Conservation (phyloP, 805 yeast species). For the Candida anglica region DNA sequence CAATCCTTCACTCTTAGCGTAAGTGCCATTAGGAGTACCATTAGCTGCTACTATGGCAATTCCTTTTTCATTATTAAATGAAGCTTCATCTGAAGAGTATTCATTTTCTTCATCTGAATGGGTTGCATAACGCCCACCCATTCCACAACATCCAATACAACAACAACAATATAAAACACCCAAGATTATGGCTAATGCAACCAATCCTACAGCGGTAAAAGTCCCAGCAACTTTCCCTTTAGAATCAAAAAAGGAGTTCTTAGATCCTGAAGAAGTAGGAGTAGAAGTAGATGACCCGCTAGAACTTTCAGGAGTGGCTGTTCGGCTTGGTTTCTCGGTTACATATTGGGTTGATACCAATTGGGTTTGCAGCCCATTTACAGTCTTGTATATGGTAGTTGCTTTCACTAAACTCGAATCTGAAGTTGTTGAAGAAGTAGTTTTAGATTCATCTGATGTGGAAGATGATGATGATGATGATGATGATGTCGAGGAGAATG, state of each 20-base stretch:
- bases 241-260: conserved; percentile 53
- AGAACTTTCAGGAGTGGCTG: conserved; percentile 5
- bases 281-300: conserved; percentile 4
- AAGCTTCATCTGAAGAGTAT: conserved; percentile 28
- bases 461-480: conserved; percentile 12
- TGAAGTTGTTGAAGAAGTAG: conserved; percentile 10
- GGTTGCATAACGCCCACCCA: conserved; percentile 14
- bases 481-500: conserved; percentile 15
- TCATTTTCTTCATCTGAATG: conserved; percentile 39
- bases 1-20: conserved; percentile 7
- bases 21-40: not conserved
- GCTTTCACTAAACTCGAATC: conserved; percentile 17
- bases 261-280: conserved; percentile 6
- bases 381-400: conserved; percentile 29
- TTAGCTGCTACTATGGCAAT: not conserved
- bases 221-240: conserved; percentile 85
- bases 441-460: conserved; percentile 12
- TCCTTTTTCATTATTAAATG: conserved; percentile 17
- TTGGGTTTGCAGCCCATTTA: conserved; percentile 25
- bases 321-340: conserved; percentile 10
- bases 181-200: conserved; percentile 41
- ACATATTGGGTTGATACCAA: conserved; percentile 16
- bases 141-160: conserved; percentile 14
- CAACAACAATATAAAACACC: conserved; percentile 40
- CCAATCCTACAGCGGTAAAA: conserved; percentile 74